phyloP scores from a whole-genome alignment of 2,329 filamentous ascomycete species.

The Pleomassaria siparia region DNA sequence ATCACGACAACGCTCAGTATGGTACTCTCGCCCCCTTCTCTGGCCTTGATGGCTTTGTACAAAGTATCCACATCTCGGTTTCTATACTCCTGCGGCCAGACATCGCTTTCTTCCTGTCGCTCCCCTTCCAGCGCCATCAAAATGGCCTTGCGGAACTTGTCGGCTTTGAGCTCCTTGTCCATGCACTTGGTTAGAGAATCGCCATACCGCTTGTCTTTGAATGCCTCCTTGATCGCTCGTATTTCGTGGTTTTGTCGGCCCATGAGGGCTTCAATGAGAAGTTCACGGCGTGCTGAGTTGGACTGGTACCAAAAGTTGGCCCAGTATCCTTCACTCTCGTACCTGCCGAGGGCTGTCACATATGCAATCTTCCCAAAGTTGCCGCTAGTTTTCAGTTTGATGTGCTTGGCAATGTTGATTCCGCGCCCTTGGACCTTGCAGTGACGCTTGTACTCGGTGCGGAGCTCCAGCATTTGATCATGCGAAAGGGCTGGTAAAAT shows the following conservation, averaged over 20 bases:
- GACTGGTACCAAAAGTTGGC: slow-evolving; percentile 97
- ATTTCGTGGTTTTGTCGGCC: slow-evolving; percentile 89
- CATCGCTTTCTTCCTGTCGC: slow-evolving; percentile 77
- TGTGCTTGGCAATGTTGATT: slow-evolving; percentile 83
- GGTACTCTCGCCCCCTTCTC: slow-evolving; percentile 78
- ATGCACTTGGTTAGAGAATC: slow-evolving; percentile 83
- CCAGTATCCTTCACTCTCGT: slow-evolving; percentile 96
- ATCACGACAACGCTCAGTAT: slow-evolving; percentile 85
- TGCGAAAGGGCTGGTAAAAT: slow-evolving; percentile 83
- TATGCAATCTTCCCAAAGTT: slow-evolving; percentile 91
- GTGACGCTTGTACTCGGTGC: slow-evolving; percentile 86
- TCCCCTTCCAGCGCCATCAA: slow-evolving; percentile 79
- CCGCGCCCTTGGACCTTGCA: slow-evolving; percentile 81
- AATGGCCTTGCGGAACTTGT: slow-evolving; percentile 92
- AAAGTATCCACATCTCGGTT: slow-evolving; percentile 71
- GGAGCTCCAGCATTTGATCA: slow-evolving; percentile 83
- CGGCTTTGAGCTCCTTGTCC: slow-evolving; percentile 87
- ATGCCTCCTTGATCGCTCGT: slow-evolving; percentile 79
- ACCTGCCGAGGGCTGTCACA: slow-evolving; percentile 81
- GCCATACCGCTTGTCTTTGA: slow-evolving; percentile 87
- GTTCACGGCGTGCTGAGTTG: slow-evolving; percentile 78
- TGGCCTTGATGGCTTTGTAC: slow-evolving; percentile 67
- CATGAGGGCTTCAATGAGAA: slow-evolving; percentile 92
- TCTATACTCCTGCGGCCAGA: slow-evolving; percentile 58
- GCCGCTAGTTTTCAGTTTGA: slow-evolving; percentile 75